A percentile compares a stretch with the other conserved stretches of the same genome.
These are phyloP conservation scores for Torulaspora gathmanii DNA, from an alignment of 805 yeast species.

Conservation along the genomic window DNA sequence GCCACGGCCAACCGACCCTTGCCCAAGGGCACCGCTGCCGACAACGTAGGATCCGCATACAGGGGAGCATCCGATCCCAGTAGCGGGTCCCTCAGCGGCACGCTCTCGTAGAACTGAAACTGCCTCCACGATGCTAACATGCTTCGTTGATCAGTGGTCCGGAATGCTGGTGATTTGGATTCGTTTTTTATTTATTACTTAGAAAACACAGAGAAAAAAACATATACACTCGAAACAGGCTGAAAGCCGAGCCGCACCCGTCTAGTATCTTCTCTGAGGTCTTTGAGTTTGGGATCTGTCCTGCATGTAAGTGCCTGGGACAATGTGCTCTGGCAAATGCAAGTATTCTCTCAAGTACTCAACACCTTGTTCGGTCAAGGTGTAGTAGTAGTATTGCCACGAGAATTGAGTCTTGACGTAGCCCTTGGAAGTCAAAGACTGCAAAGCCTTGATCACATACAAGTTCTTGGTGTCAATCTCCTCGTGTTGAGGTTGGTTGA, in stretches of 20 bases:
- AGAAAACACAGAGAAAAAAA: slow-evolving; percentile 15
- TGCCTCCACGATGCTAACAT: slow-evolving; percentile 56
- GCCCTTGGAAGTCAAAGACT: slow-evolving; percentile 98
- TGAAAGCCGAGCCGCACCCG: slow-evolving; percentile 2
- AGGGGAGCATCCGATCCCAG: slow-evolving; percentile 56
- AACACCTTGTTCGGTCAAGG: slow-evolving; percentile 99
- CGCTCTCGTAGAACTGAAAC: slow-evolving; percentile 77
- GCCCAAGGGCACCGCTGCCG: slow-evolving; percentile 57
- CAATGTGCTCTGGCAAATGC: slow-evolving; percentile 97
- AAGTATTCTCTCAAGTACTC: slow-evolving; percentile 97
- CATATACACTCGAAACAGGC: not conserved
- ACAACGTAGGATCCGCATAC: slow-evolving; percentile 72
- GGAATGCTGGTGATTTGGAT: slow-evolving; percentile 6
- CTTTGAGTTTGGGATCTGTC: slow-evolving; percentile 77
- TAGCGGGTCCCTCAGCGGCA: slow-evolving; percentile 81
- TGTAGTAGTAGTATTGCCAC: slow-evolving; percentile 99
- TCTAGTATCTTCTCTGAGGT: slow-evolving; percentile 44
- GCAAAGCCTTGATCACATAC: slow-evolving; percentile 97
- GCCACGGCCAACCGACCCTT: slow-evolving; percentile 54
- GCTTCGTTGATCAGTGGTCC: too few relatives aligned
- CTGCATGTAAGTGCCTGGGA: slow-evolving; percentile 97
- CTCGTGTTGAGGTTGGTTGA: slow-evolving; percentile 95
- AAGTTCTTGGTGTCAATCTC: slow-evolving; percentile 98
- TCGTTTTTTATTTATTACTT: slow-evolving; percentile 17
- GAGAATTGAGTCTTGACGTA: slow-evolving; percentile 99